phyloP scores from a whole-genome alignment of 192 early-diverging fungal species.

The Coemansia sp. region DNA sequence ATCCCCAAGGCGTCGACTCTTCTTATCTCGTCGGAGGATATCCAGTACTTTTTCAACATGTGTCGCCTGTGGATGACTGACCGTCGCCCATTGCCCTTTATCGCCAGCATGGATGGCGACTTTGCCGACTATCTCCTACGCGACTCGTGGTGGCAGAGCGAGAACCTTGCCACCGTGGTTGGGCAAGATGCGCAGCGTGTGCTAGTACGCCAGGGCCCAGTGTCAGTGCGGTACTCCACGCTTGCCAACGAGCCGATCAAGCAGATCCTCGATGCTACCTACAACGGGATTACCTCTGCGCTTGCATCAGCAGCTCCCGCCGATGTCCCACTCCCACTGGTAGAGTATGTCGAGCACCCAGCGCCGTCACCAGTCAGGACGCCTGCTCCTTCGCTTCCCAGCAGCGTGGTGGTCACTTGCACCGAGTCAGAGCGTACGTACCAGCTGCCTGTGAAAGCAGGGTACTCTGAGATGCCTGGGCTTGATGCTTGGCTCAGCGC shows the following conservation, averaged over 20 bases:
- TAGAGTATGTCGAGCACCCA: constrained; percentile 10
- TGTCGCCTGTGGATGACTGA: constrained; percentile 29
- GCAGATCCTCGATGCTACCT: constrained; percentile 73
- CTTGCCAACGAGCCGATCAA: constrained; percentile 80
- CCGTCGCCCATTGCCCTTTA: constrained; percentile 79
- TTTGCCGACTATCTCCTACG: constrained; percentile 94
- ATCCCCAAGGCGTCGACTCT: constrained; percentile 32
- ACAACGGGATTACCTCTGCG: background rate
- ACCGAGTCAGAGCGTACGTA: constrained; percentile 17
- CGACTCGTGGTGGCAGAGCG: constrained; percentile 86
- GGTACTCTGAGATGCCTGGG: background rate
- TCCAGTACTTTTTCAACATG: constrained; percentile 29
- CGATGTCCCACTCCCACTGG: constrained; percentile 58
- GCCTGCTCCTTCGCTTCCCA: background rate
- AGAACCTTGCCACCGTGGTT: constrained; percentile 77
- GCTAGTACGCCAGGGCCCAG: constrained; percentile 87
- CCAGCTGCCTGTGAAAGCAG: constrained; percentile 3
- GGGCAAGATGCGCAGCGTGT: constrained; percentile 80
- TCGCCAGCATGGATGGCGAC: constrained; percentile 85
- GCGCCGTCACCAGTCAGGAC: background rate
- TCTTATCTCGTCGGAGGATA: constrained; percentile 36
- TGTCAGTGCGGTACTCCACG: constrained; percentile 72
- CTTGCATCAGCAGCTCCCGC: constrained; percentile 74
- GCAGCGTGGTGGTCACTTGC: background rate
- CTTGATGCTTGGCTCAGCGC: constrained; percentile 62